phyloP scores from a whole-genome alignment of 768 basidiomycete genomes.

The Trametopsis cervina region DNA sequence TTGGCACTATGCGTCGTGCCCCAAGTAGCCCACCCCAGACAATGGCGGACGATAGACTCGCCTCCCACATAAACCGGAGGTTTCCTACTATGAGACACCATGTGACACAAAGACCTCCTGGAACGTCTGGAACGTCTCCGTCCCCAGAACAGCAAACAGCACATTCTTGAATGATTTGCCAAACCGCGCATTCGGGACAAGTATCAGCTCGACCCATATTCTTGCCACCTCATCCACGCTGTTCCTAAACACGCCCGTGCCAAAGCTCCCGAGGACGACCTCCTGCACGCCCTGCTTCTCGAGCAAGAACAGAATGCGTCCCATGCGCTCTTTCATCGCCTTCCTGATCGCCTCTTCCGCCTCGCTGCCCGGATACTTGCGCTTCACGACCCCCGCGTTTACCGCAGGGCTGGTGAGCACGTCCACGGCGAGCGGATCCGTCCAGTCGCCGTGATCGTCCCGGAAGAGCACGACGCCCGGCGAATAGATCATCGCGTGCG shows the following conservation, averaged over 20 bases:
- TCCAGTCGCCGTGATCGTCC: constrained; percentile 51
- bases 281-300: constrained; percentile 51
- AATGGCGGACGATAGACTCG: too few relatives aligned
- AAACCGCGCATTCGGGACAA: constrained; percentile 44
- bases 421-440: constrained; percentile 52
- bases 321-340: constrained; percentile 68
- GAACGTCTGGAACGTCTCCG: constrained; percentile 39
- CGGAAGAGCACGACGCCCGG: constrained; percentile 57
- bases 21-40: too few relatives aligned
- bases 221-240: constrained; percentile 47
- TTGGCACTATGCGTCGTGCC: too few relatives aligned
- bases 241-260: constrained; percentile 74
- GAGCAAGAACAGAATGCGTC: constrained; percentile 56
- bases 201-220: constrained; percentile 60
- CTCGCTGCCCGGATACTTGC: constrained; percentile 8
- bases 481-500: constrained; percentile 76
- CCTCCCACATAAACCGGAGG: too few relatives aligned
- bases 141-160: constrained; percentile 60
- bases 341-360: constrained; percentile 37
- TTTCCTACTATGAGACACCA: neutral
- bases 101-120: constrained; percentile 25
- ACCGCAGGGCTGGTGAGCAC: constrained; percentile 71
- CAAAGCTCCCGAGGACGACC: constrained; percentile 68
- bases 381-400: constrained; percentile 48
- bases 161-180: constrained; percentile 50